Base-by-base conservation (phyloP, 768 basidiomycete species). In the Daedaleopsis sinensis region DNA sequence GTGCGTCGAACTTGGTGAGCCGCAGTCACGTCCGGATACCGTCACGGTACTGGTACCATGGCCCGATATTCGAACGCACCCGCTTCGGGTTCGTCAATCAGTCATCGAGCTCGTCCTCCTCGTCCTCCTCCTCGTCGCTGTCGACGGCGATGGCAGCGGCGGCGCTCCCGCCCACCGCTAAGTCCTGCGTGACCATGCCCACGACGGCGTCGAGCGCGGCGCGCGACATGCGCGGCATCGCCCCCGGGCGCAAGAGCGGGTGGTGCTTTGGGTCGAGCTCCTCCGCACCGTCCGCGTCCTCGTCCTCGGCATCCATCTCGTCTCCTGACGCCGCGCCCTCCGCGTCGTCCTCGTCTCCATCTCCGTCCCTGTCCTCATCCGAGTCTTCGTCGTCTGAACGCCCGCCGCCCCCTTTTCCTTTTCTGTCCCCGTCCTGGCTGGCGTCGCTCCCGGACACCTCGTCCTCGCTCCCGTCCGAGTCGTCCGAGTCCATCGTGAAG, bases 161-260 rank as follows among this genome's bases (percentile, higher is more conserved):
- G 48, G 54, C 27, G 72, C 72, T 35, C 70, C 70, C 50, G 67
- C 70, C 71, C 7, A 78, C 80, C 21, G 79, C 65, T 57, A 88
- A 65, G 57, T 86, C 86, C 1, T 76, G 78, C 65, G 82, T 79
- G 6, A 90, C 78, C 76, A 90, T 84, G 11, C 81, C 84, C 12
- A 86, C 83, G 4, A 82, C 87, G 76, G 84, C 81, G n/a, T 89
- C 79, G 48, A 90, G 76, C 1, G 84, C 84, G 2, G 85, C 84
- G 53, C 80, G 82, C n/a, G 84, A 85, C 83, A 90, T 86, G 19
- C 66, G 61, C 5, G 87, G 88, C 80, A 91, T 80, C 12, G 87
- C 87, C 24, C 88, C 89, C 0, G 85, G 83, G 13, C 81, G 78
- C 58, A 91, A 72, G 2, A 90, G 72, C 1, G 88, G 89, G 70